phyloP scores from a whole-genome alignment of 2,329 filamentous ascomycete genomes.

The Alternaria brassicicola region DNA sequence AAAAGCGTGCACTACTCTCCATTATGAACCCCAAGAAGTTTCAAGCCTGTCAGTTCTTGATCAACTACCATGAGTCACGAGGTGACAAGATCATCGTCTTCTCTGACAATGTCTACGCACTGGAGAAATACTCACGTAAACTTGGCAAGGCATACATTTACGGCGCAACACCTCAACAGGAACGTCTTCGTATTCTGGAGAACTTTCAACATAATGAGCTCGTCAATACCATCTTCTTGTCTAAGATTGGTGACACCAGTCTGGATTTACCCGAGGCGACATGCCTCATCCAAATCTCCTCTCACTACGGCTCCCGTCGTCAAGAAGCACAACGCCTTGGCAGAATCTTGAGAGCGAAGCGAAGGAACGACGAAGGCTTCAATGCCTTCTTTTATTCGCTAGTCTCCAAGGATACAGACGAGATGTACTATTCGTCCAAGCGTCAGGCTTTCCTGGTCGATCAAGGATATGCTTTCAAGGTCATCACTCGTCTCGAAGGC shows the following conservation, averaged over 20 bases:
- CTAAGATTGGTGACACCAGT: conserved; percentile 98
- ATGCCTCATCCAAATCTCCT: conserved; percentile 95
- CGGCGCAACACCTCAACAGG: conserved; percentile 82
- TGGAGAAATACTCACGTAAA: conserved; percentile 83
- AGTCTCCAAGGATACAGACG: conserved; percentile 94
- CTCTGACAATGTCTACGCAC: conserved; percentile 93
- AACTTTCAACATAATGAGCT: conserved; percentile 93
- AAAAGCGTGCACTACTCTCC: conserved; percentile 74
- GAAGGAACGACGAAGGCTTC: conserved; percentile 96
- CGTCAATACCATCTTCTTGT: conserved; percentile 92
- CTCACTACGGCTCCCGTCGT: conserved; percentile 94
- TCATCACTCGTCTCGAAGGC: conserved; percentile 93
- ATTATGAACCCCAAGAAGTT: conserved; percentile 99
- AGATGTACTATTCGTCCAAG: conserved; percentile 98
- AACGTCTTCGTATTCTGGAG: conserved; percentile 84
- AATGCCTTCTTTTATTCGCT: conserved; percentile 99
- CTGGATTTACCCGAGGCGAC: conserved; percentile 95
- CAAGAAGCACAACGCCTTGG: conserved; percentile 95
- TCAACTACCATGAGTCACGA: conserved; percentile 92
- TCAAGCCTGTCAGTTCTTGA: conserved; percentile 96
- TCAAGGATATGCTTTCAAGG: conserved; percentile 98
- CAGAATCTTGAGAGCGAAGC: conserved; percentile 91
- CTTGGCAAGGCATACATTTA: conserved; percentile 89
- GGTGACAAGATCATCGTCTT: conserved; percentile 99
- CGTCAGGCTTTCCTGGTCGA: conserved; percentile 96